Conservation (phyloP, 2,329 filamentous ascomycete species). For the Dactylonectria estremocensis region DNA sequence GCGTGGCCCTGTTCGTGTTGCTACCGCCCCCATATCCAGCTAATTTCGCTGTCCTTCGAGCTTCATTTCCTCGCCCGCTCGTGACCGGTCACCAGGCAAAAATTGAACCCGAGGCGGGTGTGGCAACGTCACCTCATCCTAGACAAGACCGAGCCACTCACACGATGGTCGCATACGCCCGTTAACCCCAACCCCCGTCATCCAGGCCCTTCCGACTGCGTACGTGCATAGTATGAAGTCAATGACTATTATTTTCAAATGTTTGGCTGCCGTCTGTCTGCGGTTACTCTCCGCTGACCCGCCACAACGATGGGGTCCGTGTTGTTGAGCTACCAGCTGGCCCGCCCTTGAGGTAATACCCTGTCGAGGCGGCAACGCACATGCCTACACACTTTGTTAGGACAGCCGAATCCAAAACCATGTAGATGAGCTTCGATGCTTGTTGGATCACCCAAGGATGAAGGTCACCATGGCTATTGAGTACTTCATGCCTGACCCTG, state of each 20-base stretch:
- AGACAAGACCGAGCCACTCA: slow-evolving; percentile 30
- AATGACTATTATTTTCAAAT: slow-evolving; percentile 23
- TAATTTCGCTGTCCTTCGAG: slow-evolving; percentile 46
- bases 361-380: slow-evolving; percentile 5
- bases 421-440: background rate
- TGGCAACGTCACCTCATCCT: slow-evolving; percentile 43
- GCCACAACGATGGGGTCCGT: slow-evolving; percentile 5
- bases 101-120: slow-evolving; percentile 27
- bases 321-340: slow-evolving; percentile 11
- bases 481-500: slow-evolving; percentile 20
- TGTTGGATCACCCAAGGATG: background rate
- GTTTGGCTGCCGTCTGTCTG: slow-evolving; percentile 31
- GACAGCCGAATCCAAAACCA: background rate
- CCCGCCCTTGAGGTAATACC: slow-evolving; percentile 5
- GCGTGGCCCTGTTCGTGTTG: slow-evolving; percentile 27
- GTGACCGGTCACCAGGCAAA: slow-evolving; percentile 32
- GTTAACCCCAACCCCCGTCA: slow-evolving; percentile 24
- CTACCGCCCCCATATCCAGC: slow-evolving; percentile 28
- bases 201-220: slow-evolving; percentile 19
- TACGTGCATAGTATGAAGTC: too few species aligned
- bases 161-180: slow-evolving; percentile 29
- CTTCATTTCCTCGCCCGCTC: slow-evolving; percentile 47
- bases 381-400: background rate
- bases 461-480: slow-evolving; percentile 1
- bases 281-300: slow-evolving; percentile 7